phyloP scores from a whole-genome alignment of 2,329 filamentous ascomycete genomes.

The Aspergillus brasiliensis region DNA sequence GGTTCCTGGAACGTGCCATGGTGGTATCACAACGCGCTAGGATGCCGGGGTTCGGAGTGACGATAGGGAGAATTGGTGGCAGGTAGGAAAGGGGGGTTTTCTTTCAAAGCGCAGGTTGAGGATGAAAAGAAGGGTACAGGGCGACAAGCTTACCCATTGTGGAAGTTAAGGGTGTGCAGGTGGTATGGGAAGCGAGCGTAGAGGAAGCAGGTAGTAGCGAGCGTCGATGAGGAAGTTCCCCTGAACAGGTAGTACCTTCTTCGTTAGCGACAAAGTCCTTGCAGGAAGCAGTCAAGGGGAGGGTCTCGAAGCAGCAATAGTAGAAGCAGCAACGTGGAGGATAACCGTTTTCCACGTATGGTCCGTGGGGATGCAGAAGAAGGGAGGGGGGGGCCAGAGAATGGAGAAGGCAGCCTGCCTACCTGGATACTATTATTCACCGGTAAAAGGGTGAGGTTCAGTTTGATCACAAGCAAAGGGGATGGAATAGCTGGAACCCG shows the following conservation, averaged over 20 bases:
- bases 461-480: not conserved
- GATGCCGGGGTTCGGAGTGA: not conserved
- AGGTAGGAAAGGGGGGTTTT: slow-evolving; percentile 4
- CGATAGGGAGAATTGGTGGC: not conserved
- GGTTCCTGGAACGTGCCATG: slow-evolving; percentile 20
- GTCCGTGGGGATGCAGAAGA: slow-evolving; percentile 12
- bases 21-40: slow-evolving; percentile 15
- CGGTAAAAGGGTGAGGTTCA: slow-evolving; percentile 1
- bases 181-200: slow-evolving; percentile 28
- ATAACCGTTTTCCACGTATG: slow-evolving; percentile 11
- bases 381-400: slow-evolving; percentile 4
- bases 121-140: slow-evolving; percentile 11
- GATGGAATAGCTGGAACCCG: not conserved
- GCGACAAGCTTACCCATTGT: slow-evolving; percentile 43
- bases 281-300: slow-evolving; percentile 18
- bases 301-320: slow-evolving; percentile 12
- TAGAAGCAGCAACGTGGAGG: slow-evolving; percentile 8
- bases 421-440: not conserved
- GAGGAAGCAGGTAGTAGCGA: slow-evolving; percentile 22
- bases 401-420: not conserved
- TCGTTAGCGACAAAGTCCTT: slow-evolving; percentile 25
- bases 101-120: slow-evolving; percentile 11
- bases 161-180: slow-evolving; percentile 22
- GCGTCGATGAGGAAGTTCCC: slow-evolving; percentile 31
- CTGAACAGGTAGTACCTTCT: slow-evolving; percentile 27